Conservation (phyloP, 805 yeast genomes). For the Teunomyces funiuensis region DNA sequence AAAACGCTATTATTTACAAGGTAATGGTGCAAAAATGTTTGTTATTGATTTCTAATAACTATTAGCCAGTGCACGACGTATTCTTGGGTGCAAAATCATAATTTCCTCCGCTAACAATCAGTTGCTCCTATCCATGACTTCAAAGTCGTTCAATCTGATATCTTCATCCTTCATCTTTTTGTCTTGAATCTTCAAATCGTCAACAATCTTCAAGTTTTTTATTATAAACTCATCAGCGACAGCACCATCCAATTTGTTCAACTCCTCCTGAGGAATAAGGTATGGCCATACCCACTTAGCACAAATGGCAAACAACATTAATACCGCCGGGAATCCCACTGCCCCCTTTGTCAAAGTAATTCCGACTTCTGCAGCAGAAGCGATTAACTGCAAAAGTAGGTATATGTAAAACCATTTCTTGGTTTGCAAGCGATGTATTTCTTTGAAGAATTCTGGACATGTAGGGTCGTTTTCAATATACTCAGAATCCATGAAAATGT, state of each 20-base stretch:
- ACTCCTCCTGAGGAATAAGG: slow-evolving; percentile 60
- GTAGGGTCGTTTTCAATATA: slow-evolving; percentile 35
- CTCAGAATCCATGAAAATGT: slow-evolving; percentile 56
- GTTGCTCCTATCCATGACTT: background rate
- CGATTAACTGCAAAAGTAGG: slow-evolving; percentile 56
- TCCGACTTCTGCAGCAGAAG: slow-evolving; percentile 78
- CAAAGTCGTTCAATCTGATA: background rate
- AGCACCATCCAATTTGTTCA: slow-evolving; percentile 63
- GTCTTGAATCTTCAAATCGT: slow-evolving; percentile 6
- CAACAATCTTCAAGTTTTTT: slow-evolving; percentile 38
- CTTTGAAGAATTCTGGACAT: slow-evolving; percentile 36
- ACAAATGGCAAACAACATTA: slow-evolving; percentile 67
- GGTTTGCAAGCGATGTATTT: slow-evolving; percentile 26
- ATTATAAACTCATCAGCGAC: slow-evolving; percentile 58
- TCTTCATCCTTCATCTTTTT: slow-evolving; percentile 3
- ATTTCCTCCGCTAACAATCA: background rate
- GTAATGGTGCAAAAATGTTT: slow-evolving; percentile 2
- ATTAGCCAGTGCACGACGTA: background rate
- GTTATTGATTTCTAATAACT: background rate
- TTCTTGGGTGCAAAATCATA: background rate
- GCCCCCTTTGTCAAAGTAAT: slow-evolving; percentile 88
- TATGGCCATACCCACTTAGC: slow-evolving; percentile 59
- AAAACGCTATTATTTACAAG: background rate
- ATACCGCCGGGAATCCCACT: slow-evolving; percentile 88
- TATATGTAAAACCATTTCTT: slow-evolving; percentile 56